Percentiles rank a stretch among this genome's conserved stretches.
Evolutionary conservation across 78 protist genomes (phyloP).

Genomic region (Cavenderia fasciculata): DNA sequence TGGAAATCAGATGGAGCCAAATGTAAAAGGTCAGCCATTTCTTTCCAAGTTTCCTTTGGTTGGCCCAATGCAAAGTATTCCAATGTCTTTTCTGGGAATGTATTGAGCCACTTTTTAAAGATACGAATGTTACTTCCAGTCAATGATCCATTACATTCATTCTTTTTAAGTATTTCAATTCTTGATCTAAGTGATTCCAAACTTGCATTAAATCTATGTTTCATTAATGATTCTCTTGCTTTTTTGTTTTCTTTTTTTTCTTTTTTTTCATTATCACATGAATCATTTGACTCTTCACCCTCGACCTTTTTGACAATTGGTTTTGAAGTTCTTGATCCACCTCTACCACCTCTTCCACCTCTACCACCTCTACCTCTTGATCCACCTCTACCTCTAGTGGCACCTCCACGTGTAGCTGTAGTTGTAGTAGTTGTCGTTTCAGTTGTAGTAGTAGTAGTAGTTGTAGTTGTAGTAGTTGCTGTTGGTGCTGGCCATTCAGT

Average conservation of each 20-base stretch:
- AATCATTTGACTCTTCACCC: background rate
- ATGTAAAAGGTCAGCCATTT: conserved; percentile 70
- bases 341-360: background rate
- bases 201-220: background rate
- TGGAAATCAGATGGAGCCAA: conserved; percentile 58
- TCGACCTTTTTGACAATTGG: background rate
- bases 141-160: conserved; percentile 12
- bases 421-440: background rate
- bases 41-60: conserved; percentile 54
- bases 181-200: background rate
- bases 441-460: background rate
- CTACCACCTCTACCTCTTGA: background rate
- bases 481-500: background rate
- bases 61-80: conserved; percentile 70
- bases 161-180: conserved; percentile 3
- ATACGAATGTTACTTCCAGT: conserved; percentile 23
- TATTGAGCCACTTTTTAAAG: conserved; percentile 34
- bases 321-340: background rate
- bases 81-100: conserved; percentile 44
- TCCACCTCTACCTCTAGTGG: background rate
- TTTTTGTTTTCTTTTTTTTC: background rate
- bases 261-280: background rate
- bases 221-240: background rate
- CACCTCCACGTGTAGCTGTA: background rate
- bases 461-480: background rate